Evolutionary conservation across 257 asterid species (phyloP), one percentile per base, ranked within the genome.

Genomic region (Fraxinus pennsylvanica): DNA sequence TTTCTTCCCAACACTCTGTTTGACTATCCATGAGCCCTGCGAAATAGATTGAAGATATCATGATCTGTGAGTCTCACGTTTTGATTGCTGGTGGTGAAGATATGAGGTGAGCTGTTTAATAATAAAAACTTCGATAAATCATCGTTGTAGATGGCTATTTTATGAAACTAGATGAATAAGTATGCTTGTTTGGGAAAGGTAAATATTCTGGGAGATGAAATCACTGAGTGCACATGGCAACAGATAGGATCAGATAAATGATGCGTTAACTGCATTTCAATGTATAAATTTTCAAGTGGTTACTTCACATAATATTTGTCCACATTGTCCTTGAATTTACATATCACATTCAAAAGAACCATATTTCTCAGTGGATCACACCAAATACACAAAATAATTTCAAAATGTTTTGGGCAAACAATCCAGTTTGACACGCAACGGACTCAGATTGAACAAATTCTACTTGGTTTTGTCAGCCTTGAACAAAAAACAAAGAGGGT

Each of bases 21-120:
- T 94, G 52, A 94, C 97, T 87, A 94, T 92, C 99, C 99, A 94
- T 59, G 97, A 92, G 73, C 97, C 99, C 96, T 94, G 86, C 17
- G 47, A 80, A 75, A 79, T 63, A 71, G 15, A 82, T 72, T n/a
- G 50, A 30, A 17, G 35, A 72, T 30, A 79, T 77, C 74, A 72
- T 35, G 22, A 47, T 21, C 41, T 63, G 68, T 54, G 54, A 76
- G 68, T 10, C 22, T 61, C 68, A 17, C 29, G 25, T 19, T 54
- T n/a, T 3, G 9, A 54, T 54, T 54, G 25, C 27, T 22, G 32
- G 15, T 21, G 68, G 22, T 21, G 68, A 59, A 21, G 35, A 36
- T 9, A 59, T 7, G 30, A 59, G 32, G 30, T 59, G 15, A 59
- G 10, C n/a, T 54, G 65, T 54, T 57, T 19, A 59, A 21, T 59